phyloP scores from a whole-genome alignment of 108 stramenopile species.

The Poteriospumella lacustris region DNA sequence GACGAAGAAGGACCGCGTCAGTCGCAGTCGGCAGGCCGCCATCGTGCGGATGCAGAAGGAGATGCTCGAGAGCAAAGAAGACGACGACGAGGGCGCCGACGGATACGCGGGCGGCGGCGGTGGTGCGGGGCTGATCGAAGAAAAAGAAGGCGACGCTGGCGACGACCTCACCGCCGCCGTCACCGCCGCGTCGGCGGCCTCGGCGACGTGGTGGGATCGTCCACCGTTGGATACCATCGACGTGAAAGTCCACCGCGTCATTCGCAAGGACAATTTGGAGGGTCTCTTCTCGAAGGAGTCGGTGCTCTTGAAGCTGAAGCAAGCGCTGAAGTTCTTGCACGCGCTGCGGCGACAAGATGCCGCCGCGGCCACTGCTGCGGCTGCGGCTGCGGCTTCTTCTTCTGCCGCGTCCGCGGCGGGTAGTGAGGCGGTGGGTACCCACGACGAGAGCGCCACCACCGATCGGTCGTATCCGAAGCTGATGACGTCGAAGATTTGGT shows the following conservation, averaged over 20 bases:
- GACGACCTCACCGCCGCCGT: background rate
- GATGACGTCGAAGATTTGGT: slow-evolving; percentile 15
- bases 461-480: background rate
- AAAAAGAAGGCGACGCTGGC: background rate
- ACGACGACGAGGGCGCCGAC: background rate
- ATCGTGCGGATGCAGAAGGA: no score
- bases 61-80: background rate
- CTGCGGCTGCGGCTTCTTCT: background rate
- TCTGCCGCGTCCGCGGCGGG: no score
- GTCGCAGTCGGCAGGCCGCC: no score
- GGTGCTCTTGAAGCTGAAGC: background rate
- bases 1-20: background rate
- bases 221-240: background rate
- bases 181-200: background rate
- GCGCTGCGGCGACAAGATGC: background rate
- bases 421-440: no score
- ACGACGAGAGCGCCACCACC: no score
- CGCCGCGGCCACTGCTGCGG: background rate
- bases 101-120: background rate
- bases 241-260: background rate
- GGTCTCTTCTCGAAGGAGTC: background rate
- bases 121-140: background rate
- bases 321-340: slow-evolving; percentile 1
- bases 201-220: background rate
- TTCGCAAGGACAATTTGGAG: background rate